Evolutionary conservation across 495 filamentous ascomycete species (phyloP), one percentile per base, ranked within the genome.

Genomic region (Podospora pseudocomata): DNA sequence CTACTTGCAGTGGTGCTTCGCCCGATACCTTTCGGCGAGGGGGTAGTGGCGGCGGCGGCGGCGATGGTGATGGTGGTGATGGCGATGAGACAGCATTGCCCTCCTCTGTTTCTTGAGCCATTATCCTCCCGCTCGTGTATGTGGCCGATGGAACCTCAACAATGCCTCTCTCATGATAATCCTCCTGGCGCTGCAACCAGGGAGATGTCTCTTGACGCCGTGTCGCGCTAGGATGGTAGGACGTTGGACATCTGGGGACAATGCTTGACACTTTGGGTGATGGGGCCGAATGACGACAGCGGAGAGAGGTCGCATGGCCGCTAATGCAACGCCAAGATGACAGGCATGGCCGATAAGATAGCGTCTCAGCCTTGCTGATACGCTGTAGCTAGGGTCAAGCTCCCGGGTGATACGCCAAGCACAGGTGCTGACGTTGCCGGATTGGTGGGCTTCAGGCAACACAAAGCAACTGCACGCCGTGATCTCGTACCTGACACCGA

Each of bases 41-140:
- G 53, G 91, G 92, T 53, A 94, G 78, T 55, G 91, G 90, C 63
- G 75, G 74, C 7, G 68, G 74, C 0, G 68, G 65, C 6, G 63
- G 61, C n/a, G 68, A 66, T 55, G 23, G 64, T 26, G 65, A 64
- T 19, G 16, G 34, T 53, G 66, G 59, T 1, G 59, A 63, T 11
- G 64, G 18, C 30, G 7, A 32, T 23, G 23, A 23, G 18, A 5
- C 16, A 39, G 44, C 62, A 32, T 26, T 67, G 65, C 7, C 57
- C 11, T 63, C 63, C 62, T 67, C 68, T 65, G 60, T 66, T 70
- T 74, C 72, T 68, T 20, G 71, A 63, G 70, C 69, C 75, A 77
- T 77, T 67, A 62, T 76, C 23, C 23, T 23, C 23, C 23, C 23
- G 23, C 23, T 23, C 23, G 23, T 23, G 1, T 23, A 23, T 23